Evolutionary conservation across 1,139 yeast genomes (phyloP), one percentile per base, ranked within the genome.

Genomic region (Wickerhamomyces sp.): DNA sequence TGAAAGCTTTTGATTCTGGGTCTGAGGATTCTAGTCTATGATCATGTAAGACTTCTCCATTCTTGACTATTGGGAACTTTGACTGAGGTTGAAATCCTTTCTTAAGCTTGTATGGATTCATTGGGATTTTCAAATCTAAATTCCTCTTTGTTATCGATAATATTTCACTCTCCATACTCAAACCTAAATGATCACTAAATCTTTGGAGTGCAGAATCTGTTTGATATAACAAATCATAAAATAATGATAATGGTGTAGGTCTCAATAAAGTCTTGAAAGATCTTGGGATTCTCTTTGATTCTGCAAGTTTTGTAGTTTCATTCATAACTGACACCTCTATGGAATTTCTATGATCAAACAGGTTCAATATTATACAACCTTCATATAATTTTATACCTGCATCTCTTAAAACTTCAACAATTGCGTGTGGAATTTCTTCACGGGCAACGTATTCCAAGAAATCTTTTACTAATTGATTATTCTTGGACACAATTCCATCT

Each of bases 401-500:
- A 62, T 91, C 98, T 57, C 88, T 81, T 46, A 91, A 73, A 18
- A 91, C 86, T 65, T 91, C 98, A 56, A 91, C 81, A 62, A 93
- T 81, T 18, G 94, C 91, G 38, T 89, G 85, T 1, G 97, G 97
- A 14, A 93, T 88, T 57, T 83, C 83, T 46, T 91, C 95, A 48
- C 78, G 69, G 15, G 91, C 81, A 10, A 91, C 86, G 61, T 82
- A 87, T 52, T 83, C 82, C 51, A 93, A 69, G 58, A 93, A 93
- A 43, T 78, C 84, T 59, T 84, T 85, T 46, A 88, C 78, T 65
- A 87, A 77, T n/a, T 90, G 86, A 47, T 88, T 85, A 56, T 77
- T 77, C 59, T 86, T 85, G 26, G 95, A 95, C 42, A 93, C 80
- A 14, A 87, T 79, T 40, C 87, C 83, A 43, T 94, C 95, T 58